Percentiles rank a stretch among this genome's conserved stretches.
phyloP scores from a whole-genome alignment of 805 yeast genomes.

The Zygosaccharomyces kombuchaensis region DNA sequence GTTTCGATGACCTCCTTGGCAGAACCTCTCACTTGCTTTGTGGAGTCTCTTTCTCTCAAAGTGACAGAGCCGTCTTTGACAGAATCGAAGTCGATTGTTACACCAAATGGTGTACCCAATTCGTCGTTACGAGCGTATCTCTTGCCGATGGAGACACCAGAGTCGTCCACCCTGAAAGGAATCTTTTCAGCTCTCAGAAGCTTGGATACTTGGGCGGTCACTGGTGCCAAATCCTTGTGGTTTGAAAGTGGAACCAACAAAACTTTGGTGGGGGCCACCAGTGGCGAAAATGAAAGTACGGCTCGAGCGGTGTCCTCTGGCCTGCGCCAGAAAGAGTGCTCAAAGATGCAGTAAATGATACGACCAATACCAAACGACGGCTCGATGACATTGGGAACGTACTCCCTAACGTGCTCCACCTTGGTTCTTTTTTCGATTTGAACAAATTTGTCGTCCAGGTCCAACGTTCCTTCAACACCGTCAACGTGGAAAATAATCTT shows the following conservation, averaged over 20 bases:
- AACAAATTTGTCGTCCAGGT: constrained; percentile 67
- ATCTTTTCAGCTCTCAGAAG: constrained; percentile 74
- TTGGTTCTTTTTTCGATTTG: constrained; percentile 72
- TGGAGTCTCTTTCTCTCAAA: constrained; percentile 94
- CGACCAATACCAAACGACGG: constrained; percentile 99
- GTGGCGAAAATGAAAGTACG: constrained; percentile 87
- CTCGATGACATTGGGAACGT: constrained; percentile 94
- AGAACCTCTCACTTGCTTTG: constrained; percentile 93
- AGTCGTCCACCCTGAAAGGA: constrained; percentile 94
- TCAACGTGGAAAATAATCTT: constrained; percentile 64
- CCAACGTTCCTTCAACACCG: constrained; percentile 61
- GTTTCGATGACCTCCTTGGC: constrained; percentile 69
- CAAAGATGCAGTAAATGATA: constrained; percentile 86
- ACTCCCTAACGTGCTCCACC: constrained; percentile 91
- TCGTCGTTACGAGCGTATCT: constrained; percentile 98
- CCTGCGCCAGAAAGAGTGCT: constrained; percentile 93
- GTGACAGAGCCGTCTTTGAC: constrained; percentile 85
- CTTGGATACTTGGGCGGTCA: constrained; percentile 63
- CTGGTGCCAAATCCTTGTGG: constrained; percentile 73
- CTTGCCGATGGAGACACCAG: constrained; percentile 96
- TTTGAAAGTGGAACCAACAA: constrained; percentile 89
- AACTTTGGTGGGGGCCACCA: constrained; percentile 97
- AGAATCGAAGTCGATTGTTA: constrained; percentile 93
- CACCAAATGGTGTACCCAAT: constrained; percentile 97
- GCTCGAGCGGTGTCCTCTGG: constrained; percentile 86